A percentile compares a stretch with the other conserved stretches of the same genome.
phyloP scores from a whole-genome alignment of 208 protist genomes.

The Endotrypanum monterogeii region DNA sequence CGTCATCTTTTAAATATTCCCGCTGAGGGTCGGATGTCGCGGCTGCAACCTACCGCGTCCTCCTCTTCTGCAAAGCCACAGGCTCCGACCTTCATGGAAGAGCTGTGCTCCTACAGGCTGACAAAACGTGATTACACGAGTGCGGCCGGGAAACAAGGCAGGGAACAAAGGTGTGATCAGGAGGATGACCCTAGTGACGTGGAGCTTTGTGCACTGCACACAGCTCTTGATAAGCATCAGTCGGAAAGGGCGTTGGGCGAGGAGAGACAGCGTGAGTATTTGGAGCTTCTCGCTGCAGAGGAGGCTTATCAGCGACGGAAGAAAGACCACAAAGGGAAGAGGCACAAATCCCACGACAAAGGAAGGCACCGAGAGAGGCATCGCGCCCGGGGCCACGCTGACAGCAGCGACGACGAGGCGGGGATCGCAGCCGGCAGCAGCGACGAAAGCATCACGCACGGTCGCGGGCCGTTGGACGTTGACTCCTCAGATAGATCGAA shows the following conservation, averaged over 20 bases:
- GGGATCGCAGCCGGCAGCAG: not conserved
- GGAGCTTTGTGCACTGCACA: slow-evolving; percentile 45
- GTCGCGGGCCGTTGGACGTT: not conserved
- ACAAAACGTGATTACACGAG: slow-evolving; percentile 45
- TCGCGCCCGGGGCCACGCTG: not conserved
- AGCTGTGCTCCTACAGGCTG: slow-evolving; percentile 79
- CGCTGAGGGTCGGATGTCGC: slow-evolving; percentile 50
- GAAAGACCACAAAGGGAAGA: slow-evolving; percentile 16
- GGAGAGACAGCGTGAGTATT: slow-evolving; percentile 30
- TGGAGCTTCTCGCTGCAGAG: slow-evolving; percentile 36
- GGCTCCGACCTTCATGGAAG: slow-evolving; percentile 77
- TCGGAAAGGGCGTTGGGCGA: slow-evolving; percentile 23
- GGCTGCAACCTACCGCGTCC: slow-evolving; percentile 25
- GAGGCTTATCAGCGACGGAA: slow-evolving; percentile 18
- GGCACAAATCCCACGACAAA: not conserved
- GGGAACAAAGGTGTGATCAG: not conserved
- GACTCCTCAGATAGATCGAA: not conserved
- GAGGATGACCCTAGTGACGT: slow-evolving; percentile 62
- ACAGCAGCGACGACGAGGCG: slow-evolving; percentile 1
- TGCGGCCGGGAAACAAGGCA: not conserved
- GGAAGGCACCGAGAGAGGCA: not conserved
- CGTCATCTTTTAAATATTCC: slow-evolving; percentile 76
- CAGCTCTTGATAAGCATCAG: slow-evolving; percentile 21
- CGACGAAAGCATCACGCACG: not conserved
- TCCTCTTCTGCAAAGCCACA: slow-evolving; percentile 21